A percentile compares a stretch with the other conserved stretches of the same genome.
Evolutionary conservation across 2,329 filamentous ascomycete species (phyloP).

Genomic region (Aspergillus eucalypticola): DNA sequence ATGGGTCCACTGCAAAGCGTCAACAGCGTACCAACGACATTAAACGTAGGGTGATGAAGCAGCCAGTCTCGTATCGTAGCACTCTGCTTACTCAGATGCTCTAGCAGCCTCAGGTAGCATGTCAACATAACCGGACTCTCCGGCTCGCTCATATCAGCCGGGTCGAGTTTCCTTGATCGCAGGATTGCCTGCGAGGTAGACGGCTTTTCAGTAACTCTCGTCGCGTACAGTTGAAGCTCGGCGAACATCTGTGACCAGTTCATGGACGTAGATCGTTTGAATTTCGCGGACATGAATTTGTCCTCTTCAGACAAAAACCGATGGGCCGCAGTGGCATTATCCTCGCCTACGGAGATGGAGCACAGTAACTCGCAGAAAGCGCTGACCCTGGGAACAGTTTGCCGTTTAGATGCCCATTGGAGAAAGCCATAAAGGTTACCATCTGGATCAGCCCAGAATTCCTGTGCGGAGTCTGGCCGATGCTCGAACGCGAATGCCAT

Average conservation of each 20-base stretch:
- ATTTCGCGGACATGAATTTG: conserved; percentile 70
- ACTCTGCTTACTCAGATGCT: conserved; percentile 77
- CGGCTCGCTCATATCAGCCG: conserved; percentile 76
- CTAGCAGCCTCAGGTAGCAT: conserved; percentile 84
- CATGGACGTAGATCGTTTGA: conserved; percentile 78
- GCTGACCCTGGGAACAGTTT: conserved; percentile 92
- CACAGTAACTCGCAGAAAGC: conserved; percentile 97
- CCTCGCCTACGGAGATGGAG: conserved; percentile 77
- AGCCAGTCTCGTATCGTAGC: conserved; percentile 71
- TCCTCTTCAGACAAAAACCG: conserved; percentile 87
- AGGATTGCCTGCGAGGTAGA: conserved; percentile 57
- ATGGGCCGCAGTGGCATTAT: conserved; percentile 82
- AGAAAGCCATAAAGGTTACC: conserved; percentile 93
- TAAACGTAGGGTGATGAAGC: conserved; percentile 65
- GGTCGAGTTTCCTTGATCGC: conserved; percentile 61
- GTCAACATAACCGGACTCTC: conserved; percentile 97
- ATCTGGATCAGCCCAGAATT: conserved; percentile 90
- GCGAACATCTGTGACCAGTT: conserved; percentile 93
- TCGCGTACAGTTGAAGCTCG: conserved; percentile 81
- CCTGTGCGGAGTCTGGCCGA: conserved; percentile 77
- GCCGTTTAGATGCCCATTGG: conserved; percentile 92
- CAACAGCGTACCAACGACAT: conserved; percentile 72
- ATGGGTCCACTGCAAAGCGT: conserved; percentile 76
- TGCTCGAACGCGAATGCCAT: conserved; percentile 90
- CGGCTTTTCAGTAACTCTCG: conserved; percentile 73